A percentile compares a stretch with the other conserved stretches of the same genome.
Evolutionary conservation across 2,329 filamentous ascomycete species (phyloP).

Genomic region (Cryphonectria carpinicola): DNA sequence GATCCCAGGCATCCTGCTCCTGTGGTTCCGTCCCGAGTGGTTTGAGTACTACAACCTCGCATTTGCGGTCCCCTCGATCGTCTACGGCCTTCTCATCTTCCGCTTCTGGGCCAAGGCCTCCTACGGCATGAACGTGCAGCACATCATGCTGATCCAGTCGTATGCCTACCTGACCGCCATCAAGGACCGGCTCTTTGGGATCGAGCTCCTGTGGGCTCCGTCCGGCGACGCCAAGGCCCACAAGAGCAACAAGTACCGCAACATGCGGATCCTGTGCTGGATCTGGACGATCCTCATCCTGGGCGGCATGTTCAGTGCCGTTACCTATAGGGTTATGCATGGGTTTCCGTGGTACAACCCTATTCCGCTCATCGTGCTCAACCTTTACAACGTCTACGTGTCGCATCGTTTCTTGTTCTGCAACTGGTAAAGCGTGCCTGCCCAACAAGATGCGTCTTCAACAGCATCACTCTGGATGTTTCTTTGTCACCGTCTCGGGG

Average conservation of each 20-base stretch:
- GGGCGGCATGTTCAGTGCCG: conserved; percentile 40
- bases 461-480: neutral
- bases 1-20: conserved; percentile 45
- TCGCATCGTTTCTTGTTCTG: conserved; percentile 45
- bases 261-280: conserved; percentile 46
- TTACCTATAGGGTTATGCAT: conserved; percentile 39
- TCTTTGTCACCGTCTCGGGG: neutral
- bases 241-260: conserved; percentile 47
- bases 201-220: conserved; percentile 45
- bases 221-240: conserved; percentile 45
- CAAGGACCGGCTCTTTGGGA: conserved; percentile 46
- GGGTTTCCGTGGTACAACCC: conserved; percentile 46
- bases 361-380: conserved; percentile 43
- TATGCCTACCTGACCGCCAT: conserved; percentile 48
- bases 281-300: conserved; percentile 41
- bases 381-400: conserved; percentile 44
- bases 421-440: conserved; percentile 31
- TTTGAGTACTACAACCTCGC: conserved; percentile 50
- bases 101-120: conserved; percentile 45
- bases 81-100: conserved; percentile 45
- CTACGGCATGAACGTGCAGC: conserved; percentile 48
- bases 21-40: conserved; percentile 44
- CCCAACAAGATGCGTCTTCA: neutral
- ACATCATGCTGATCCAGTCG: conserved; percentile 45
- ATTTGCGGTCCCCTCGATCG: conserved; percentile 45